These are phyloP conservation scores for Nannizziopsis barbatae DNA, from an alignment of 2,329 filamentous ascomycete species.

Conservation along the genomic window DNA sequence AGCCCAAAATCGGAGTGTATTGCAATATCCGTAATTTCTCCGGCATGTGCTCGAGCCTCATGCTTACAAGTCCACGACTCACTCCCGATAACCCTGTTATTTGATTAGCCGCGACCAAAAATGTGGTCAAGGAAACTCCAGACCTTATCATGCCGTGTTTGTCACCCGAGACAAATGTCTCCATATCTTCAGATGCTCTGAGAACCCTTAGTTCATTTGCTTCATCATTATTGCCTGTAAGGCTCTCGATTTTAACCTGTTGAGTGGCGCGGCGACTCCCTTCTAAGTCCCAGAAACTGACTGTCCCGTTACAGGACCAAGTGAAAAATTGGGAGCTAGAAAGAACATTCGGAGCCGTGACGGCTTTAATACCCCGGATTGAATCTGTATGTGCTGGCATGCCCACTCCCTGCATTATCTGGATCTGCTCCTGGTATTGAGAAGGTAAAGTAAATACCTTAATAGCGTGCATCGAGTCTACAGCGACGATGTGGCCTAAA, in stretches of 20 bases:
- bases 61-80: slow-evolving; percentile 51
- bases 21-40: slow-evolving; percentile 72
- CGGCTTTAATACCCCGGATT: slow-evolving; percentile 58
- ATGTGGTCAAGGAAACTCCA: slow-evolving; percentile 13
- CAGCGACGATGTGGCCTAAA: slow-evolving; percentile 55
- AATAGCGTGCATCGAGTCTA: slow-evolving; percentile 66
- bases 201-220: slow-evolving; percentile 49
- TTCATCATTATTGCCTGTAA: slow-evolving; percentile 34
- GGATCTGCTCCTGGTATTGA: slow-evolving; percentile 23
- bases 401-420: slow-evolving; percentile 24
- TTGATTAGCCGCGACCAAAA: slow-evolving; percentile 16
- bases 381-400: slow-evolving; percentile 48
- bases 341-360: slow-evolving; percentile 49
- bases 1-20: slow-evolving; percentile 53
- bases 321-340: slow-evolving; percentile 67
- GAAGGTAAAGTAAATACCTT: slow-evolving; percentile 45
- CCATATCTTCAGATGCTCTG: slow-evolving; percentile 49
- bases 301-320: slow-evolving; percentile 70
- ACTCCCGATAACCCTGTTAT: slow-evolving; percentile 26
- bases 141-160: slow-evolving; percentile 66
- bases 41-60: slow-evolving; percentile 73
- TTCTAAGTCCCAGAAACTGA: slow-evolving; percentile 71
- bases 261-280: slow-evolving; percentile 57
- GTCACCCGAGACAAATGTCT: slow-evolving; percentile 70
- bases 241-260: slow-evolving; percentile 58